Conservation (phyloP, 805 yeast species). For the Zygosaccharomyces bailii region DNA sequence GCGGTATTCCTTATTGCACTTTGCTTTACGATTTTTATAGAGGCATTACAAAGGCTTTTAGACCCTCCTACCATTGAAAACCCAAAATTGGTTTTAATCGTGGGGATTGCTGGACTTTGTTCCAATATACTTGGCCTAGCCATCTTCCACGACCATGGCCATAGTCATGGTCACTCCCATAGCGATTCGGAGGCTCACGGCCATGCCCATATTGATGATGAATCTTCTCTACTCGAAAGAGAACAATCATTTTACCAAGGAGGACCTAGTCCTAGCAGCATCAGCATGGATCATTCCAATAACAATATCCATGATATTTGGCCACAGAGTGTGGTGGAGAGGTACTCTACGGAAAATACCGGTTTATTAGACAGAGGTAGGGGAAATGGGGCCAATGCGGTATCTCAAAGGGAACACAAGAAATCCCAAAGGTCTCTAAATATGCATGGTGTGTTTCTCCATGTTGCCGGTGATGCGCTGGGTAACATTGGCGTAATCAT, state of each 20-base stretch:
- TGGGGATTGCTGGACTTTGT: constrained; percentile 77
- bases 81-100: constrained; percentile 77
- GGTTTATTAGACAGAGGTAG: constrained; percentile 30
- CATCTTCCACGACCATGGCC: constrained; percentile 85
- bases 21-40: constrained; percentile 87
- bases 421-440: constrained; percentile 63
- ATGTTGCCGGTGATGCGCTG: constrained; percentile 92
- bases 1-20: constrained; percentile 90
- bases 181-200: constrained; percentile 23
- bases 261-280: constrained; percentile 15
- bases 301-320: constrained; percentile 23
- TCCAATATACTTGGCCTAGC: constrained; percentile 82
- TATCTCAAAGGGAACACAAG: constrained; percentile 8
- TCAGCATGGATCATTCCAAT: constrained; percentile 14
- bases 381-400: background rate
- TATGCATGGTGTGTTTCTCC: constrained; percentile 96
- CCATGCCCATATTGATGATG: constrained; percentile 20
- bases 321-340: constrained; percentile 30
- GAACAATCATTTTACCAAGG: constrained; percentile 12
- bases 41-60: constrained; percentile 85
- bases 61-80: constrained; percentile 74
- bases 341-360: constrained; percentile 36
- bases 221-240: constrained; percentile 19
- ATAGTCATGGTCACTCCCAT: constrained; percentile 41
- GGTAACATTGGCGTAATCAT: constrained; percentile 92